Evolutionary conservation across 495 filamentous ascomycete species (phyloP).

Genomic region (Cudoniella acicularis): DNA sequence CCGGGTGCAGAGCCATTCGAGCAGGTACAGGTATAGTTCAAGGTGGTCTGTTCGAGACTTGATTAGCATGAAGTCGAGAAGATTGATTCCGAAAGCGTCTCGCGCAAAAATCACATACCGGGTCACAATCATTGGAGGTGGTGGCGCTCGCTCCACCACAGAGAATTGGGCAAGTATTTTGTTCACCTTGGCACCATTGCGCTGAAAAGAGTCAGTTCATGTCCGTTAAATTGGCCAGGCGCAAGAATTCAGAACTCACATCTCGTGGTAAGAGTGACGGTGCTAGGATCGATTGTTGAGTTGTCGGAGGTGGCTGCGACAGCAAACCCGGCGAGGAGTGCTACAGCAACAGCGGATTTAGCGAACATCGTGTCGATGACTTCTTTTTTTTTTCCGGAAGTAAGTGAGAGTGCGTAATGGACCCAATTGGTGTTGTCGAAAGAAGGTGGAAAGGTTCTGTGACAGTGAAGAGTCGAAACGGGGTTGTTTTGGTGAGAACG

Average conservation of each 20-base stretch:
- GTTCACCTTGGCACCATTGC: conserved; percentile 33
- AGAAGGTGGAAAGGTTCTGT: no score
- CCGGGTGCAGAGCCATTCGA: conserved; percentile 30
- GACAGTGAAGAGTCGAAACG: no score
- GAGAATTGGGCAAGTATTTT: conserved; percentile 31
- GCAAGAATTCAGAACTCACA: conserved; percentile 15
- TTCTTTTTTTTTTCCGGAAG: conserved; percentile 3
- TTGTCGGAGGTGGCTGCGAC: conserved; percentile 32
- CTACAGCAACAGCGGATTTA: conserved; percentile 24
- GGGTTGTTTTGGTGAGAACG: neutral
- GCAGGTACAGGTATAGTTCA: conserved; percentile 35
- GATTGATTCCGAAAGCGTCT: neutral
- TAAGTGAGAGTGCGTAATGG: neutral
- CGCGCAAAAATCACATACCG: conserved; percentile 23
- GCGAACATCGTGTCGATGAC: conserved; percentile 27
- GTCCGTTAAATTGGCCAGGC: neutral
- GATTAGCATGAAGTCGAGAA: conserved; percentile 7
- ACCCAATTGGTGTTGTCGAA: conserved; percentile 8
- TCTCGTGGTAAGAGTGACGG: conserved; percentile 21
- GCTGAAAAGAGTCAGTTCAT: conserved; percentile 25
- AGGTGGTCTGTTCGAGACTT: conserved; percentile 10
- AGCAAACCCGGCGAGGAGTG: conserved; percentile 31
- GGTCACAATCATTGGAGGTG: conserved; percentile 28
- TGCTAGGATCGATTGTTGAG: conserved; percentile 29
- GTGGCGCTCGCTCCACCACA: conserved; percentile 22